Evolutionary conservation across 139 green algal species (phyloP).

Genomic region (Micractinium conductrix): DNA sequence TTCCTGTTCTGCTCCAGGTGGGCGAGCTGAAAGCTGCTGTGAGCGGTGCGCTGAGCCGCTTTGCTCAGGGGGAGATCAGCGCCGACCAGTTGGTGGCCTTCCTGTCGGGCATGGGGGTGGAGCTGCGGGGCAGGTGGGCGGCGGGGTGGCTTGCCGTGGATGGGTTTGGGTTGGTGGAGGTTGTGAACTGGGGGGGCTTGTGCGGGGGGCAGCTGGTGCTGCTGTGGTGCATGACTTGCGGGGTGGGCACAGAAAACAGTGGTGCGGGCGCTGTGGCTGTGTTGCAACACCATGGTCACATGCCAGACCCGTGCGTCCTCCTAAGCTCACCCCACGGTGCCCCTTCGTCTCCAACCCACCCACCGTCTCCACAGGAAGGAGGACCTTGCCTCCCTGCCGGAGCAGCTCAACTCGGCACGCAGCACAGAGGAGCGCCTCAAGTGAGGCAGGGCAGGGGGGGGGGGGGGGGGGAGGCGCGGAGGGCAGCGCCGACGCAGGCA

Average conservation of each 20-base stretch:
- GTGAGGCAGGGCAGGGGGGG: background rate
- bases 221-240: background rate
- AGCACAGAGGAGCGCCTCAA: conserved; percentile 43
- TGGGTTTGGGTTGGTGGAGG: background rate
- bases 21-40: conserved; percentile 36
- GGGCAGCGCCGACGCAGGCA: too few relatives aligned
- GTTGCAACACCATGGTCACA: background rate
- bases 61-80: conserved; percentile 30
- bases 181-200: background rate
- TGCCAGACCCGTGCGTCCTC: background rate
- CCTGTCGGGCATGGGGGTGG: conserved; percentile 41
- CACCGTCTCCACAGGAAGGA: conserved; percentile 4
- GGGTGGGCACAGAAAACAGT: background rate
- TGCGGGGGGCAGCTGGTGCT: background rate
- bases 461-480: background rate
- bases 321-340: background rate
- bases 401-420: conserved; percentile 35
- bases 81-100: conserved; percentile 30
- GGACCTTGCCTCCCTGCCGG: conserved; percentile 9
- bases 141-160: background rate
- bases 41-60: conserved; percentile 11
- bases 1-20: background rate
- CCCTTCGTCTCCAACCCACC: background rate
- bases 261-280: background rate
- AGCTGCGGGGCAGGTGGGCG: conserved; percentile 32